phyloP scores from a whole-genome alignment of 805 yeast species.

The Teunomyces gatunensis region DNA sequence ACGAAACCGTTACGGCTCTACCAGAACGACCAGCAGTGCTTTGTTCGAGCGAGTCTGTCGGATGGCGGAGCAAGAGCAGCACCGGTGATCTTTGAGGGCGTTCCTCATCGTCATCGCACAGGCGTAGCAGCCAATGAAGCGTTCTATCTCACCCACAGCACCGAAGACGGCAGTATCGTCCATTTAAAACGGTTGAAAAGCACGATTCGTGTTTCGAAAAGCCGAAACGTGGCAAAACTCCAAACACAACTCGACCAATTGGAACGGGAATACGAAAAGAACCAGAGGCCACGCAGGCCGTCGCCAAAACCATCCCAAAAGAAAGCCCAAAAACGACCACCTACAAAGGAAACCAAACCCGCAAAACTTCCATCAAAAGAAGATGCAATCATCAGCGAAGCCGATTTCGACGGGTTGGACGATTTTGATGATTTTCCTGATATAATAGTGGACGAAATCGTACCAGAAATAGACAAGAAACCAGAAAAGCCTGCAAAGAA shows the following conservation, averaged over 20 bases:
- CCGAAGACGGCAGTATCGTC: constrained; percentile 14
- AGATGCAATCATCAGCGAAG: constrained; percentile 25
- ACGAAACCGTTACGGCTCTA: constrained; percentile 30
- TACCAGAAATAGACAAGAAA: neutral
- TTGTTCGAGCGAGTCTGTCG: constrained; percentile 29
- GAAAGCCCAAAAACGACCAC: neutral
- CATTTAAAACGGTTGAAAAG: constrained; percentile 25
- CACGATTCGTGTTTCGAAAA: constrained; percentile 36
- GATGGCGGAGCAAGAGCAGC: constrained; percentile 15
- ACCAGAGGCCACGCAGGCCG: neutral
- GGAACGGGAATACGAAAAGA: constrained; percentile 12
- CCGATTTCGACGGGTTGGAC: constrained; percentile 38
- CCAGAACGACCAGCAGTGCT: constrained; percentile 31
- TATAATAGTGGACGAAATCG: constrained; percentile 8
- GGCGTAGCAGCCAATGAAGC: constrained; percentile 19
- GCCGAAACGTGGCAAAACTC: constrained; percentile 34
- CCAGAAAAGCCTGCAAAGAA: constrained; percentile 1
- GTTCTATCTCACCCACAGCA: constrained; percentile 26
- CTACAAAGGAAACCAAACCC: neutral
- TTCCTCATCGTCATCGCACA: constrained; percentile 24
- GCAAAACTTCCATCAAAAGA: neutral
- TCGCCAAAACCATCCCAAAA: neutral
- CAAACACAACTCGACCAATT: constrained; percentile 21
- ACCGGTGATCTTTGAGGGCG: constrained; percentile 39
- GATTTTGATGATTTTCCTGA: constrained; percentile 13